These are phyloP conservation scores for Neurospora cerealis DNA, from an alignment of 495 filamentous ascomycete species.

Conservation along the genomic window DNA sequence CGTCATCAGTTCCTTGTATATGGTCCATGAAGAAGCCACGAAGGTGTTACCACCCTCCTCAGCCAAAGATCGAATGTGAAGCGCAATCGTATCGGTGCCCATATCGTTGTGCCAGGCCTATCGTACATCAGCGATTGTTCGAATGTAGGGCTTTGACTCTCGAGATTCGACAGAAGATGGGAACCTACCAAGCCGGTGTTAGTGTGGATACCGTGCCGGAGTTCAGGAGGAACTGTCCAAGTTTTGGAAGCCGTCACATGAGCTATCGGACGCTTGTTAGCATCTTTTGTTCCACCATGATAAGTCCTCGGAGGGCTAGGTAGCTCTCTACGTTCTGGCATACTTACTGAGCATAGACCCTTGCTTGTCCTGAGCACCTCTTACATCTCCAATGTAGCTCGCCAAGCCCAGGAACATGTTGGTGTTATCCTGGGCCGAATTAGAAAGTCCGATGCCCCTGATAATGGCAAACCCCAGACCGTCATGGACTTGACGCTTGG, in stretches of 20 bases:
- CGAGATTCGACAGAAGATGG: neutral
- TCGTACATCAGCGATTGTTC: neutral
- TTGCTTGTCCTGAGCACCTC: conserved; percentile 39
- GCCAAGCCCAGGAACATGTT: conserved; percentile 40
- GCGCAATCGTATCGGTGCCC: conserved; percentile 31
- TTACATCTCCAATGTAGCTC: conserved; percentile 38
- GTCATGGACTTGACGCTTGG: conserved; percentile 24
- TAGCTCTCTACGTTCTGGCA: neutral
- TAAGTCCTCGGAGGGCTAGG: neutral
- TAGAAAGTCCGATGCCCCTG: conserved; percentile 28
- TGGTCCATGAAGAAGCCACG: conserved; percentile 29
- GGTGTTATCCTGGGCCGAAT: conserved; percentile 35
- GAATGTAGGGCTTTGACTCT: neutral
- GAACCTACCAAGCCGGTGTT: conserved; percentile 24
- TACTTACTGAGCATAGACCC: conserved; percentile 38
- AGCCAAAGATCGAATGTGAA: conserved; percentile 32
- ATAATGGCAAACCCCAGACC: conserved; percentile 40
- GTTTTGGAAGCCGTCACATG: conserved; percentile 34
- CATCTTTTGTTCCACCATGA: neutral
- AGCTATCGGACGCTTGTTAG: conserved; percentile 13
- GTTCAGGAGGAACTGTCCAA: conserved; percentile 30
- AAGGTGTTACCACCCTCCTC: conserved; percentile 30
- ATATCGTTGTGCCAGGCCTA: conserved; percentile 38
- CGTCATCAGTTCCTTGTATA: conserved; percentile 28
- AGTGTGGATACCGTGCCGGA: conserved; percentile 38